Conservation (phyloP, 2,329 filamentous ascomycete species). For the Emergomyces pasteurianus region DNA sequence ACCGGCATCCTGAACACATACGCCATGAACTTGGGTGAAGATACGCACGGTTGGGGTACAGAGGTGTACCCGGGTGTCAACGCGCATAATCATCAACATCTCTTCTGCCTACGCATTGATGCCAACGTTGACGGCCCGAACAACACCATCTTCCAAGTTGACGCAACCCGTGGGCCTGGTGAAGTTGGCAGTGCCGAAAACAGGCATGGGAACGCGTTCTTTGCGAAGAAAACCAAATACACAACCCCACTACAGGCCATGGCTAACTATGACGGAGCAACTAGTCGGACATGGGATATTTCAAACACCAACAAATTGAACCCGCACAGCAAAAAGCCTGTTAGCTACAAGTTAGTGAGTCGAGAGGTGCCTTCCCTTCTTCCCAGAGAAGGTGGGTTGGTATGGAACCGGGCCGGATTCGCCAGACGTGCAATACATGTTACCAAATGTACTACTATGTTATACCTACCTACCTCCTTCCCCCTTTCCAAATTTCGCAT, state of each 20-base stretch:
- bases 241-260: constrained; percentile 55
- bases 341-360: constrained; percentile 80
- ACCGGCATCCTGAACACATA: constrained; percentile 93
- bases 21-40: constrained; percentile 64
- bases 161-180: constrained; percentile 58
- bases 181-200: constrained; percentile 73
- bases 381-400: constrained; percentile 67
- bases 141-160: constrained; percentile 77
- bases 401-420: constrained; percentile 84
- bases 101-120: constrained; percentile 83
- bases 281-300: constrained; percentile 81
- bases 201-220: constrained; percentile 82
- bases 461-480: background rate
- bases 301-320: constrained; percentile 74
- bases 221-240: constrained; percentile 70
- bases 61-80: constrained; percentile 87
- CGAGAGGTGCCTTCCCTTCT: constrained; percentile 68
- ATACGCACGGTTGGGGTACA: constrained; percentile 77
- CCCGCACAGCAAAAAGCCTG: constrained; percentile 72
- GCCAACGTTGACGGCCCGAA: constrained; percentile 74
- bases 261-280: constrained; percentile 71
- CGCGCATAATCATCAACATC: constrained; percentile 89
- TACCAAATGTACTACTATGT: constrained; percentile 59
- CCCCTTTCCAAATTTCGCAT: background rate
- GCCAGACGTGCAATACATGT: constrained; percentile 79